phyloP scores from a whole-genome alignment of 768 basidiomycete species.

The Mycena galericulata region DNA sequence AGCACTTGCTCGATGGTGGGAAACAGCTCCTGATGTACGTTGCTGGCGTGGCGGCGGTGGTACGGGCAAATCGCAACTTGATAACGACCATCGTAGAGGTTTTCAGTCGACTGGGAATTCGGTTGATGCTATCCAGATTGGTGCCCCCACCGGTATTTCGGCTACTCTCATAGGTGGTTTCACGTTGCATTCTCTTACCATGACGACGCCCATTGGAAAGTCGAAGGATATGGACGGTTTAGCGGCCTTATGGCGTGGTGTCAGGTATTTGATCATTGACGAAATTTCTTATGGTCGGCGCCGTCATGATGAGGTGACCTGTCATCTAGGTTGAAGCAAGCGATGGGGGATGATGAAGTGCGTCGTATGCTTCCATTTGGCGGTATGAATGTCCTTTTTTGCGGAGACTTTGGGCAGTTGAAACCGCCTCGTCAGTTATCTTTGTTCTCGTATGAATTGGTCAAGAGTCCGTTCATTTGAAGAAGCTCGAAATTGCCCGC shows the following conservation, averaged over 20 bases:
- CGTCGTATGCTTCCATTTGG: conserved; percentile 38
- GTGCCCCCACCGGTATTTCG: conserved; percentile 41
- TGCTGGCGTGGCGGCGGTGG: conserved; percentile 44
- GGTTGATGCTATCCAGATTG: background rate
- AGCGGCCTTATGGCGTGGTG: conserved; percentile 27
- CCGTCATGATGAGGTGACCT: conserved; percentile 36
- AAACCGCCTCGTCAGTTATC: conserved; percentile 33
- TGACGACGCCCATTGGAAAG: conserved; percentile 30
- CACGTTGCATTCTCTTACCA: conserved; percentile 43
- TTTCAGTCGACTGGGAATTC: conserved; percentile 17
- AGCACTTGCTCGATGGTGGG: conserved; percentile 15
- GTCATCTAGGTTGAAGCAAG: conserved; percentile 34
- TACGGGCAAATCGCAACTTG: conserved; percentile 46
- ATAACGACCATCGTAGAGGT: conserved; percentile 37
- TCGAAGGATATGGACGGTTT: background rate
- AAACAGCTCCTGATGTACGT: conserved; percentile 43
- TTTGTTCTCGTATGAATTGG: conserved; percentile 34
- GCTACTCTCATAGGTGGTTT: conserved; percentile 42
- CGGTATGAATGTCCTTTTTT: conserved; percentile 46
- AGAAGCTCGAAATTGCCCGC: background rate
- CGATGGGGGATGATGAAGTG: conserved; percentile 28
- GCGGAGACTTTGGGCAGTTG: conserved; percentile 45
- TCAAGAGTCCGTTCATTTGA: conserved; percentile 10
- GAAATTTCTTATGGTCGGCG: conserved; percentile 36
- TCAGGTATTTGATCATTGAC: conserved; percentile 39